Conservation (phyloP, 2,329 filamentous ascomycete genomes). For the Polychaeton citri region DNA sequence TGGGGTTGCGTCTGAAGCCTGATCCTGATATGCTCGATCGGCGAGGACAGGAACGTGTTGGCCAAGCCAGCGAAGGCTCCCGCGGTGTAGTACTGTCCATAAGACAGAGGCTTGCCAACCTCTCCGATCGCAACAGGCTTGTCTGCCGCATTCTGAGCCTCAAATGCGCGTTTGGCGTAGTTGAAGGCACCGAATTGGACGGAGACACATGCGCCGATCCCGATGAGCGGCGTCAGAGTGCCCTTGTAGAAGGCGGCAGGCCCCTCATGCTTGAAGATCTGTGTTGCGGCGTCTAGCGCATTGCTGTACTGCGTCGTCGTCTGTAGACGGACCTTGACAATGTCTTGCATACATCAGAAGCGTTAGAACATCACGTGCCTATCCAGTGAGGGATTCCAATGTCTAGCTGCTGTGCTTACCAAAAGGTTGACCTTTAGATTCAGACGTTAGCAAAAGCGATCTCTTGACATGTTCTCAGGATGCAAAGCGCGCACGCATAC, state of each 20-base stretch:
- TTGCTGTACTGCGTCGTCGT: conserved; percentile 70
- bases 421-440: conserved; percentile 50
- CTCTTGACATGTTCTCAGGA: too few relatives aligned
- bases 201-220: conserved; percentile 90
- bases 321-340: conserved; percentile 93
- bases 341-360: too few relatives aligned
- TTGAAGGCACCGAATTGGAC: conserved; percentile 98
- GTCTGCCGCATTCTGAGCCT: conserved; percentile 50
- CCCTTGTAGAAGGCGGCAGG: conserved; percentile 94
- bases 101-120: conserved; percentile 43
- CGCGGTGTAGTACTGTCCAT: conserved; percentile 76
- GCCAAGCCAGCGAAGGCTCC: conserved; percentile 87
- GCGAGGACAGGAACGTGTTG: conserved; percentile 76
- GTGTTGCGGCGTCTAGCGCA: conserved; percentile 65
- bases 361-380: conserved; percentile 3
- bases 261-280: conserved; percentile 81
- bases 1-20: conserved; percentile 93
- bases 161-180: conserved; percentile 74
- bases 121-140: conserved; percentile 2
- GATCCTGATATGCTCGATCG: conserved; percentile 96
- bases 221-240: conserved; percentile 83
- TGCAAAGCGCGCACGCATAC: too few relatives aligned
- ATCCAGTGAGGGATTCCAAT: too few relatives aligned
- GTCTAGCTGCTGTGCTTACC: too few relatives aligned
- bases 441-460: too few relatives aligned